A percentile compares a stretch with the other conserved stretches of the same genome.
phyloP scores from a whole-genome alignment of 2,329 filamentous ascomycete genomes.

The Cladosporium sp. region DNA sequence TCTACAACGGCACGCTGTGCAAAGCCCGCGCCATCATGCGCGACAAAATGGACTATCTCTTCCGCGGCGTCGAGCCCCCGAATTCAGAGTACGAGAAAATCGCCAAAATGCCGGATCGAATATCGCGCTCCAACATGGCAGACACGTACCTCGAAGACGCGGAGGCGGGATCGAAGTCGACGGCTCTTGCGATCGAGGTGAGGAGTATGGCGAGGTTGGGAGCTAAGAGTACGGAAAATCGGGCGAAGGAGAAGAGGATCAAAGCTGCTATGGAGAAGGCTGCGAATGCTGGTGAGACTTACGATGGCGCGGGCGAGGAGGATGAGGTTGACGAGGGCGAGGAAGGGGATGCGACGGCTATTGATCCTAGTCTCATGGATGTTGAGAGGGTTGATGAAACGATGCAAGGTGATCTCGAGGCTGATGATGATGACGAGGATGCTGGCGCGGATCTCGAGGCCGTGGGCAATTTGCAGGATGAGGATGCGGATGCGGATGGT shows the following conservation, averaged over 20 bases:
- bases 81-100: constrained; percentile 25
- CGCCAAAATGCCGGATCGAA: constrained; percentile 19
- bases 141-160: constrained; percentile 10
- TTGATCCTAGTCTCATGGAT: background rate
- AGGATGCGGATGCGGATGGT: background rate
- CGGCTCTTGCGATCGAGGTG: constrained; percentile 7
- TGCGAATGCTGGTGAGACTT: constrained; percentile 8
- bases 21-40: constrained; percentile 87
- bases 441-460: background rate
- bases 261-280: constrained; percentile 1
- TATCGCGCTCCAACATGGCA: constrained; percentile 16
- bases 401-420: constrained; percentile 9
- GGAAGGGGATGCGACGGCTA: constrained; percentile 1
- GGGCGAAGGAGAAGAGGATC: constrained; percentile 14
- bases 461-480: background rate
- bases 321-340: background rate
- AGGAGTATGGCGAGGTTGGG: constrained; percentile 12
- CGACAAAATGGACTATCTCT: constrained; percentile 62
- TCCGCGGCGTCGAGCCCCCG: constrained; percentile 31
- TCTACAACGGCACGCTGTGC: constrained; percentile 71
- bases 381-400: constrained; percentile 1
- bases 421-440: background rate
- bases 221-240: constrained; percentile 14
- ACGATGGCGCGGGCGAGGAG: background rate
- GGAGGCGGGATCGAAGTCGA: constrained; percentile 4